Conservation (phyloP, 352 stramenopile species). For the Globisporangium carolinianum region DNA sequence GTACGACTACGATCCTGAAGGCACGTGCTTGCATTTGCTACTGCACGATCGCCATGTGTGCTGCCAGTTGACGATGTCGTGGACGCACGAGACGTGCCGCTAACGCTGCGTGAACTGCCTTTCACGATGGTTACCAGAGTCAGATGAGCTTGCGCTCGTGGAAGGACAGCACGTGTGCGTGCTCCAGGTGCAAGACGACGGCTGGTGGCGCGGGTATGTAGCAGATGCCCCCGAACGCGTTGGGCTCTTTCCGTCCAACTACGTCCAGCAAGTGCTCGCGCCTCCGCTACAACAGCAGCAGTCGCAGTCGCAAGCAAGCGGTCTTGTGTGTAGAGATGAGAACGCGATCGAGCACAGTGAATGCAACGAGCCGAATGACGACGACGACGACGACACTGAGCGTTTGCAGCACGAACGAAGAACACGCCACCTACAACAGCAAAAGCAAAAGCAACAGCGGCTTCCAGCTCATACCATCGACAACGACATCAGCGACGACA, state of each 20-base stretch:
- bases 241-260: conserved; percentile 64
- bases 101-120: not conserved
- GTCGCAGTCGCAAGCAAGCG: not conserved
- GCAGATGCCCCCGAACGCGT: conserved; percentile 19
- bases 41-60: not conserved
- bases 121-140: conserved; percentile 18
- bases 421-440: conserved; percentile 4
- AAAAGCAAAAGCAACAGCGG: too few relatives aligned
- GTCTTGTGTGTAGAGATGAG: not conserved
- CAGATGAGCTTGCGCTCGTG: conserved; percentile 45
- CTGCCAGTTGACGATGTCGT: not conserved
- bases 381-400: not conserved
- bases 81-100: not conserved
- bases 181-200: conserved; percentile 44
- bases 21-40: conserved; percentile 12
- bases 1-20: conserved; percentile 62
- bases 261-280: conserved; percentile 28
- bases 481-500: not conserved
- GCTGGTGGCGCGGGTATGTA: conserved; percentile 51
- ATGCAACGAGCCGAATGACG: not conserved
- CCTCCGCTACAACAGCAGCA: not conserved
- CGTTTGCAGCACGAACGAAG: conserved; percentile 1
- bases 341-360: not conserved
- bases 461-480: too few relatives aligned
- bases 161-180: conserved; percentile 42